Conservation (phyloP, 2,329 filamentous ascomycete species). For the Fusarium sp. region DNA sequence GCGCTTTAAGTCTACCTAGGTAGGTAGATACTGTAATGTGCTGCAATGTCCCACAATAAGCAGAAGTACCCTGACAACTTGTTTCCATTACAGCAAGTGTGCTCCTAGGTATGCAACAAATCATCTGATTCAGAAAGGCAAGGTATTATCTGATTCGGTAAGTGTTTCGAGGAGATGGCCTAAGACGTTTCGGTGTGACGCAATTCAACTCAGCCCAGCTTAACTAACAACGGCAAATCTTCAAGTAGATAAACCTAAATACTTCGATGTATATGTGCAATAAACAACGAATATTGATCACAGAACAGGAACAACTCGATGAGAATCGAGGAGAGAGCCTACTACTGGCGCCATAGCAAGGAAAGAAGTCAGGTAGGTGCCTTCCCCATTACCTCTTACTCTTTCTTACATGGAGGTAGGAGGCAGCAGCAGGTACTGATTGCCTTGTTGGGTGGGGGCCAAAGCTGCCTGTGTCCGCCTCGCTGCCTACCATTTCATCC, state of each 20-base stretch:
- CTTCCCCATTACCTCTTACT: slow-evolving; percentile 12
- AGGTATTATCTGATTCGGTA: neutral
- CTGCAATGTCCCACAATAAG: neutral
- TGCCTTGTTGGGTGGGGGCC: slow-evolving; percentile 14
- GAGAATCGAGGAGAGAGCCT: neutral
- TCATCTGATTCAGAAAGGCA: neutral
- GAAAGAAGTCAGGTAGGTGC: neutral
- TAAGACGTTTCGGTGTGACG: slow-evolving; percentile 24
- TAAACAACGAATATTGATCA: neutral
- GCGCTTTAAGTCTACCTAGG: too few species aligned
- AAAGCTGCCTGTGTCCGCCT: slow-evolving; percentile 42
- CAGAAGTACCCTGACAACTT: neutral
- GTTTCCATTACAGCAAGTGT: neutral
- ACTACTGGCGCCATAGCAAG: neutral
- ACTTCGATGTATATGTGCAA: neutral
- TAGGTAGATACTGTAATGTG: neutral
- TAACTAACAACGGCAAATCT: neutral
- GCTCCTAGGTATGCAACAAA: neutral
- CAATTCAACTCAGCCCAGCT: slow-evolving; percentile 20
- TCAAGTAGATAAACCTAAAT: too few species aligned
- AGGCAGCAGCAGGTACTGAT: neutral
- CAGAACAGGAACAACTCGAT: neutral
- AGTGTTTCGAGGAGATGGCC: neutral
- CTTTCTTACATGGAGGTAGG: neutral
- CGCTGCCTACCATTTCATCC: slow-evolving; percentile 41